Evolutionary conservation across 2,329 filamentous ascomycete species (phyloP).

Genomic region (Podosphaera aphanis): DNA sequence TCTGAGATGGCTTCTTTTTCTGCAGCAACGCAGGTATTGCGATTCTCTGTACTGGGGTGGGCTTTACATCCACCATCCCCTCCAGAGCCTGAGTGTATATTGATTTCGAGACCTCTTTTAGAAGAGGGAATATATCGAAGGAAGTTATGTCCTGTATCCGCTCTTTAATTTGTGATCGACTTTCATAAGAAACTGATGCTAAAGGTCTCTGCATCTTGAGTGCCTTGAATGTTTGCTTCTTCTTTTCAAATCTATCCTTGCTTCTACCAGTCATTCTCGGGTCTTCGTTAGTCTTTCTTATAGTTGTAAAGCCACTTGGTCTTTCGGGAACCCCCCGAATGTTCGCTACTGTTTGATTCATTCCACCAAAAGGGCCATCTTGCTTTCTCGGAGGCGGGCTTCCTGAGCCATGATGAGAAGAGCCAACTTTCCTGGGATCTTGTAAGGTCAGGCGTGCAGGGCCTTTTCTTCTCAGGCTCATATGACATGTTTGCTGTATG

Average conservation of each 20-base stretch:
- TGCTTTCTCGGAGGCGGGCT: slow-evolving; percentile 19
- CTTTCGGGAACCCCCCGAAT: slow-evolving; percentile 19
- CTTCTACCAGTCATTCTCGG: slow-evolving; percentile 4
- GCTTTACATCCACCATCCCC: slow-evolving; percentile 49
- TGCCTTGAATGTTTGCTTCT: slow-evolving; percentile 37
- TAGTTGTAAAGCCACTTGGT: slow-evolving; percentile 10
- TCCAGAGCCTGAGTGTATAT: slow-evolving; percentile 51
- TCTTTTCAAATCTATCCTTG: slow-evolving; percentile 17
- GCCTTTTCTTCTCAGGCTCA: slow-evolving; percentile 4
- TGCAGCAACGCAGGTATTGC: slow-evolving; percentile 65
- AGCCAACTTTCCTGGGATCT: slow-evolving; percentile 8
- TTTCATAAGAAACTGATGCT: slow-evolving; percentile 51
- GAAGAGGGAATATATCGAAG: slow-evolving; percentile 60
- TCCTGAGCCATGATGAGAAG: slow-evolving; percentile 2
- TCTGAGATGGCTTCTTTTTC: slow-evolving; percentile 18
- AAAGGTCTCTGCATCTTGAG: slow-evolving; percentile 83
- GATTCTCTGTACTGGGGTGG: slow-evolving; percentile 73
- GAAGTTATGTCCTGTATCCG: slow-evolving; percentile 43
- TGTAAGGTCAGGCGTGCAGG: slow-evolving; percentile 12
- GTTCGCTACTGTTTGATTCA: slow-evolving; percentile 29
- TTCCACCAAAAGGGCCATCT: slow-evolving; percentile 31
- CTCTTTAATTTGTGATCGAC: slow-evolving; percentile 27
- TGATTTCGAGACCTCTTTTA: slow-evolving; percentile 47
- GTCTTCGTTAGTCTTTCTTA: slow-evolving; percentile 1
- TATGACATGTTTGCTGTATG: slow-evolving; percentile 10